Evolutionary conservation across 768 basidiomycete genomes (phyloP).

Genomic region (Sporobolomyces phaffii): DNA sequence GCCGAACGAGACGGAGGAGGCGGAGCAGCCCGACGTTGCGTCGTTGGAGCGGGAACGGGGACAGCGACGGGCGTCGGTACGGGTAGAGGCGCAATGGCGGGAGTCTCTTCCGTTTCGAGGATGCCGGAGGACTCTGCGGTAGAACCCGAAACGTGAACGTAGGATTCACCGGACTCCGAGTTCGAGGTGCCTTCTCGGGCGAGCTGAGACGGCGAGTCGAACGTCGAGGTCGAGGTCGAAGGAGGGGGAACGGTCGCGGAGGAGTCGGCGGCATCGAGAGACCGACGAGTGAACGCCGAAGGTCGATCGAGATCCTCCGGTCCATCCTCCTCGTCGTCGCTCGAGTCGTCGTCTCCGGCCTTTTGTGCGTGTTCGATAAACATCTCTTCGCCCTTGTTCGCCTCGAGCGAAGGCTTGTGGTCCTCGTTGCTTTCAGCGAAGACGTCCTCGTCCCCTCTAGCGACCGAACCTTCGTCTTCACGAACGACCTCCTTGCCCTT

Average conservation of each 20-base stretch:
- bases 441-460: not conserved
- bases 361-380: slow-evolving; percentile 6
- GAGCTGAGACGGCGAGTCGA: not conserved
- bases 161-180: slow-evolving; percentile 36
- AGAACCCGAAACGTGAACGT: slow-evolving; percentile 29
- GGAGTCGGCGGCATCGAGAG: not conserved
- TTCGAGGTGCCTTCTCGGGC: slow-evolving; percentile 1
- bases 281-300: slow-evolving; percentile 18
- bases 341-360: slow-evolving; percentile 43
- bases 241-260: not conserved
- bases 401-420: not conserved
- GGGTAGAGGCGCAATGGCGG: not conserved
- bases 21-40: slow-evolving; percentile 15
- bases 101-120: not conserved
- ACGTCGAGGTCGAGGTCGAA: not conserved
- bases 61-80: not conserved
- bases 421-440: not conserved
- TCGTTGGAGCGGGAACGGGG: not conserved
- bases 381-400: slow-evolving; percentile 11
- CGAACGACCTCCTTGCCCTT: not conserved
- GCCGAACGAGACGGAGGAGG: slow-evolving; percentile 18
- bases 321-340: slow-evolving; percentile 51
- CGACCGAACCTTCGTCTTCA: not conserved
- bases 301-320: slow-evolving; percentile 40
- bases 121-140: not conserved